Evolutionary conservation across 1,284 basidiomycete species (phyloP).

Genomic region (Tranzscheliella williamsii): DNA sequence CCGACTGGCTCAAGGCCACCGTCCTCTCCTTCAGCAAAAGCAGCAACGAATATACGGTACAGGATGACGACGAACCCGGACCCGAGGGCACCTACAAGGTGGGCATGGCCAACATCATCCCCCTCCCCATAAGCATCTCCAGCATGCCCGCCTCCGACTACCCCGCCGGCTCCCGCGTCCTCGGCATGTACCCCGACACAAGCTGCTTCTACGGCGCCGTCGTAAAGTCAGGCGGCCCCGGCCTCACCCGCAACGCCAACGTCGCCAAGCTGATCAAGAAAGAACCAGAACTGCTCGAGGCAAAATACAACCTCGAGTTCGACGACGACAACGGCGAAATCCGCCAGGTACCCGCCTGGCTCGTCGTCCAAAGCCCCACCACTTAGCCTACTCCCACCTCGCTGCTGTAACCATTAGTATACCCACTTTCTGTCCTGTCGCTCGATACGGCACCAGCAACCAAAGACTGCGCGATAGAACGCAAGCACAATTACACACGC

Average conservation of each 20-base stretch:
- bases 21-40: constrained; percentile 28
- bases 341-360: constrained; percentile 52
- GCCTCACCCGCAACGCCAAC: constrained; percentile 24
- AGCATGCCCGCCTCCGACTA: constrained; percentile 55
- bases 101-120: constrained; percentile 47
- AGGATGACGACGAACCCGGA: constrained; percentile 38
- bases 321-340: constrained; percentile 58
- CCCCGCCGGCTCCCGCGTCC: constrained; percentile 43
- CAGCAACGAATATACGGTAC: constrained; percentile 31
- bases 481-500: too few species aligned
- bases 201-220: constrained; percentile 59
- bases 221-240: constrained; percentile 55
- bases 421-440: too few species aligned
- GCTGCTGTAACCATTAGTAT: too few species aligned
- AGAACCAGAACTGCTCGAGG: constrained; percentile 47
- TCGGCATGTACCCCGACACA: constrained; percentile 60
- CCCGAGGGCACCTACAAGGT: constrained; percentile 39
- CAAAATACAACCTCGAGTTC: constrained; percentile 56
- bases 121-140: constrained; percentile 45
- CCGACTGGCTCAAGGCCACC: constrained; percentile 39
- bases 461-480: too few species aligned
- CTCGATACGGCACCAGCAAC: too few species aligned
- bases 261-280: constrained; percentile 34
- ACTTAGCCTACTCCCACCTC: too few species aligned
- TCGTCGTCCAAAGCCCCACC: constrained; percentile 54